Percentiles rank a stretch among this genome's conserved stretches.
Evolutionary conservation across 2,329 filamentous ascomycete species (phyloP).

Genomic region (Claviceps maximensis): DNA sequence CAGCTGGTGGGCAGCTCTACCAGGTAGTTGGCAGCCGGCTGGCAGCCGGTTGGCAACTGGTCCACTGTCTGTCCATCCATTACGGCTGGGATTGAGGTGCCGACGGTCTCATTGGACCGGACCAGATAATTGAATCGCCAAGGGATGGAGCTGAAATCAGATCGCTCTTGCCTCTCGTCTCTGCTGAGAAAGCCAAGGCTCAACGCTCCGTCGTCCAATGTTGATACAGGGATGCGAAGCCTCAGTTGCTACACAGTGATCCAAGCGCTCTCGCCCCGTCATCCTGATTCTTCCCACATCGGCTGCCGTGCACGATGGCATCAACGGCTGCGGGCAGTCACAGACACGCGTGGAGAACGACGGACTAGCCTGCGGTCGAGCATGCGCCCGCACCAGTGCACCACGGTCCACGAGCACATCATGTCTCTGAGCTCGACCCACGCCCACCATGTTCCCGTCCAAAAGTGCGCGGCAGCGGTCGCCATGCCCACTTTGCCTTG

Average conservation of each 20-base stretch:
- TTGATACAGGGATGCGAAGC: neutral
- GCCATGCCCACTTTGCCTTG: neutral
- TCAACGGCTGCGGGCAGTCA: neutral
- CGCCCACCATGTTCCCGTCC: neutral
- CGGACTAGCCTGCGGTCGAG: neutral
- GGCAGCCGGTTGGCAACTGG: neutral
- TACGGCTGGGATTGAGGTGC: neutral
- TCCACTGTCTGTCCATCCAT: neutral
- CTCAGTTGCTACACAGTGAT: neutral
- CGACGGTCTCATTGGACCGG: neutral
- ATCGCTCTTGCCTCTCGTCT: neutral
- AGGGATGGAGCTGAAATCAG: constrained; percentile 1
- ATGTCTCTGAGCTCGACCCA: constrained; percentile 1
- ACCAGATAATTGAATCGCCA: neutral
- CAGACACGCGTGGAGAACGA: neutral
- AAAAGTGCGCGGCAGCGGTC: neutral
- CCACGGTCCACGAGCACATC: neutral
- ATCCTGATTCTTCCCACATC: neutral
- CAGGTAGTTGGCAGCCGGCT: neutral
- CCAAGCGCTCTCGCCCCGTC: neutral
- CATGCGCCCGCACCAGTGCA: neutral
- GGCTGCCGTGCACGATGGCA: neutral
- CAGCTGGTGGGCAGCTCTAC: neutral
- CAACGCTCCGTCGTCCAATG: neutral
- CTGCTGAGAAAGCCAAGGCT: neutral